Conservation (phyloP, 1,284 basidiomycete genomes). For the Trametes hirsuta region DNA sequence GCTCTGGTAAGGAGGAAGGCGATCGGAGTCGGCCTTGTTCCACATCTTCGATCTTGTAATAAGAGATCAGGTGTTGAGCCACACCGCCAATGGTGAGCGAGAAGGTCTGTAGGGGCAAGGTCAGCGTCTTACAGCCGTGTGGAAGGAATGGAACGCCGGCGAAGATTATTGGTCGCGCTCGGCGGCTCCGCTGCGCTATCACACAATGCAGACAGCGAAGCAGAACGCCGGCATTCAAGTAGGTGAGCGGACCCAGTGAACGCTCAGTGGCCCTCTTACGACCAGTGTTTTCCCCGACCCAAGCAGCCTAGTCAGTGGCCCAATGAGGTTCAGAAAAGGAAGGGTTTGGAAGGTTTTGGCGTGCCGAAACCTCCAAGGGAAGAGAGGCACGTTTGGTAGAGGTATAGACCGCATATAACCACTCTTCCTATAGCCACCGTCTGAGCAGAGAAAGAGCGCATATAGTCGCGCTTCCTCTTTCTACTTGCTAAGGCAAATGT, state of each 20-base stretch:
- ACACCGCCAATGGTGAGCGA: constrained; percentile 86
- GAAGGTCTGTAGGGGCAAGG: constrained; percentile 69
- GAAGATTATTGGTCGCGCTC: background rate
- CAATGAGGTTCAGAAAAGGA: too few species aligned
- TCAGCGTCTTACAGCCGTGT: constrained; percentile 3
- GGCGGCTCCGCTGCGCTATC: constrained; percentile 12
- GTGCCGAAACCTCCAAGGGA: background rate
- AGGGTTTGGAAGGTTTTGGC: too few species aligned
- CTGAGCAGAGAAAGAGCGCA: background rate
- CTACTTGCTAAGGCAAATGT: constrained; percentile 1
- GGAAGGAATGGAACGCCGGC: background rate
- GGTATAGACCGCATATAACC: background rate
- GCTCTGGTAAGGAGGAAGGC: constrained; percentile 88
- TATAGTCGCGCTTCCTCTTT: background rate
- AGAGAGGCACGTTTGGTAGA: background rate
- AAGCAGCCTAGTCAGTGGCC: too few species aligned
- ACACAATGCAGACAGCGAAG: constrained; percentile 19
- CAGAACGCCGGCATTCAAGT: constrained; percentile 4
- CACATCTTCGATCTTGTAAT: constrained; percentile 94
- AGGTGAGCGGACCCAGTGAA: constrained; percentile 11
- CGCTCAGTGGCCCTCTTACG: background rate
- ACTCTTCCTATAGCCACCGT: background rate
- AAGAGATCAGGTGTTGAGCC: constrained; percentile 94
- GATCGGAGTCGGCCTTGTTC: constrained; percentile 84
- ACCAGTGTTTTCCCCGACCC: background rate